These are phyloP conservation scores for Hevea brasiliensis DNA, from an alignment of 345 rosid genomes.

Conservation along the genomic window DNA sequence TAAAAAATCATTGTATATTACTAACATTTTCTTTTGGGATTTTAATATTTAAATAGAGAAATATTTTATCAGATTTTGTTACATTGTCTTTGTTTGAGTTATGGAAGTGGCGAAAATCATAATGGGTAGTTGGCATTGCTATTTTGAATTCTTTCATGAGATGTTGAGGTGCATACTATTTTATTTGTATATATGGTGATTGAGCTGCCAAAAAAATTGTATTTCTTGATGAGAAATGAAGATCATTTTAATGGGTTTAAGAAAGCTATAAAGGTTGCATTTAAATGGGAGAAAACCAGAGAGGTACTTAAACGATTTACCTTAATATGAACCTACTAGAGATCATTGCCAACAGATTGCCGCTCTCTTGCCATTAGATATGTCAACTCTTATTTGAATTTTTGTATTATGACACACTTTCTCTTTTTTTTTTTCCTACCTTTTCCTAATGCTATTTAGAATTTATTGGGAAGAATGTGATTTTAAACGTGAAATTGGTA, in stretches of 20 bases:
- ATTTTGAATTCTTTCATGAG: constrained; percentile 78
- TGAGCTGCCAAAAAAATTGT: constrained; percentile 70
- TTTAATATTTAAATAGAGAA: too few species aligned
- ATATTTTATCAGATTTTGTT: constrained; percentile 78
- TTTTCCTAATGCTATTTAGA: background rate
- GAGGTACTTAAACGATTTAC: constrained; percentile 67
- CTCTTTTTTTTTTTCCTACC: background rate
- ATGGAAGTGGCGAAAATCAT: constrained; percentile 47
- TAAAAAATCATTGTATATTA: too few species aligned
- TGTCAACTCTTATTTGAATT: background rate
- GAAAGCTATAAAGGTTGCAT: constrained; percentile 49
- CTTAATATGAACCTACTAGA: constrained; percentile 57
- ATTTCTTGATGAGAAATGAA: constrained; percentile 81
- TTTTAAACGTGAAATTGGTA: constrained; percentile 1
- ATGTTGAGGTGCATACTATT: constrained; percentile 83
- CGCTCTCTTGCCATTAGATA: constrained; percentile 83
- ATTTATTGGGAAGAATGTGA: background rate
- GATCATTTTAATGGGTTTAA: constrained; percentile 66
- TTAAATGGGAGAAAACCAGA: constrained; percentile 78
- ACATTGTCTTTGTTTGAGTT: constrained; percentile 82
- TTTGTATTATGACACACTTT: too few species aligned
- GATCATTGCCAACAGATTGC: constrained; percentile 63
- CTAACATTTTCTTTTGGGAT: too few species aligned
- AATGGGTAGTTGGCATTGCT: constrained; percentile 60
- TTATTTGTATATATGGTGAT: constrained; percentile 76